phyloP scores from a whole-genome alignment of 176 grass and related monocot species.

The Paspalum notatum region DNA sequence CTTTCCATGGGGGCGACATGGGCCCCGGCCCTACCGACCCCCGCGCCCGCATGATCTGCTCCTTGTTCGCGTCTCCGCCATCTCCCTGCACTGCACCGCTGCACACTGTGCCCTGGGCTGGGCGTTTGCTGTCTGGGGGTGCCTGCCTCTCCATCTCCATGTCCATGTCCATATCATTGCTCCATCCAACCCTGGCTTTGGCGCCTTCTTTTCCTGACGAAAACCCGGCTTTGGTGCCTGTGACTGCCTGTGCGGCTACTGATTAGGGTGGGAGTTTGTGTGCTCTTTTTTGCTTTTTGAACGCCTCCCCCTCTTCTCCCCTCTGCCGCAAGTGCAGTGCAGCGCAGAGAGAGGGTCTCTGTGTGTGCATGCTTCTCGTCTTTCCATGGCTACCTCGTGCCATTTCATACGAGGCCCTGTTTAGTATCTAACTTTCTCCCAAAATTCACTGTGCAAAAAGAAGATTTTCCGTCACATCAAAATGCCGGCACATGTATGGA shows the following conservation, averaged over 20 bases:
- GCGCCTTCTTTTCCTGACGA: constrained; percentile 35
- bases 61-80: constrained; percentile 44
- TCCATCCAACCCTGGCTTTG: constrained; percentile 31
- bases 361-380: constrained; percentile 44
- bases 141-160: no score
- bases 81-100: constrained; percentile 3
- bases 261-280: constrained; percentile 36
- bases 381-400: constrained; percentile 45
- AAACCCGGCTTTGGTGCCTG: constrained; percentile 51
- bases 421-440: no score
- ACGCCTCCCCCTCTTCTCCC: background rate
- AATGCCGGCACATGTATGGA: no score
- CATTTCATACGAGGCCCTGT: no score
- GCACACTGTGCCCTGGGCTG: background rate
- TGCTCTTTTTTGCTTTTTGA: constrained; percentile 24
- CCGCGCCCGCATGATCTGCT: constrained; percentile 44
- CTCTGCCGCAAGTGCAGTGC: background rate
- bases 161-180: constrained; percentile 34
- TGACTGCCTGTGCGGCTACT: background rate
- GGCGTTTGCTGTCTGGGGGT: constrained; percentile 22
- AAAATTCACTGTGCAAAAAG: no score
- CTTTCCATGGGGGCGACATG: background rate
- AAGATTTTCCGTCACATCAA: no score
- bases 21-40: constrained; percentile 36
- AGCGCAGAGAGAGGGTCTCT: no score